phyloP scores from a whole-genome alignment of 164 flowering plant species.

The Piper longum region DNA sequence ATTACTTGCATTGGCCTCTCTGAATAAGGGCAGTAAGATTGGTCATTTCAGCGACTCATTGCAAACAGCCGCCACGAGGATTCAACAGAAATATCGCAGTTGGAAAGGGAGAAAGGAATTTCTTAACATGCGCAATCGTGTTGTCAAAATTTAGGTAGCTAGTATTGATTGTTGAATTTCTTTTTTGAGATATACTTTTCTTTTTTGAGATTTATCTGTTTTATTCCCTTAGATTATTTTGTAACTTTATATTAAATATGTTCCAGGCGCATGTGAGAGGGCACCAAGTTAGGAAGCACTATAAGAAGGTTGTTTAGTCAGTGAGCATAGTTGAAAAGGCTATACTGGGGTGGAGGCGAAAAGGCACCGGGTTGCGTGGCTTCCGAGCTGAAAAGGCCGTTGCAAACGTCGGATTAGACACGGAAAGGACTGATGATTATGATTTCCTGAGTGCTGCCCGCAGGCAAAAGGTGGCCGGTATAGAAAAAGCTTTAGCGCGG shows the following conservation, averaged over 20 bases:
- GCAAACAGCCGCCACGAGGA: conserved; percentile 45
- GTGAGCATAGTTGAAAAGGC: conserved; percentile 81
- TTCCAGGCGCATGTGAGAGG: conserved; percentile 77
- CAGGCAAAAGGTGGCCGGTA: conserved; percentile 44
- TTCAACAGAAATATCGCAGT: conserved; percentile 61
- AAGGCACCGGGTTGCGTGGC: conserved; percentile 64
- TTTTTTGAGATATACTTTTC: no score
- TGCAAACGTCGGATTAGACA: conserved; percentile 12
- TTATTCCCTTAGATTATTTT: no score
- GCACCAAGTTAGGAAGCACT: conserved; percentile 65
- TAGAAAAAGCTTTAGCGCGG: conserved; percentile 62
- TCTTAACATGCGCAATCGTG: conserved; percentile 37
- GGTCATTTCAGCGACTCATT: conserved; percentile 34
- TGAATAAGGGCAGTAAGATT: conserved; percentile 21
- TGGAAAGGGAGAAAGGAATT: conserved; percentile 60
- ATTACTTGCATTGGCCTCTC: conserved; percentile 26
- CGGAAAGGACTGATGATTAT: conserved; percentile 50
- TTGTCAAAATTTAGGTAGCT: conserved; percentile 75
- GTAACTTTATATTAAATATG: not conserved
- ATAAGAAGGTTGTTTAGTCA: conserved; percentile 55
- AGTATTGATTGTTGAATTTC: not conserved
- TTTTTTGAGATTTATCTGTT: no score
- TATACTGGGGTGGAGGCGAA: conserved; percentile 82
- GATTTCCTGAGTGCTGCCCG: conserved; percentile 56
- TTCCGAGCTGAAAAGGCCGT: conserved; percentile 24